Conservation (phyloP, 306 rosid species). For the Spatholobus suberectus region DNA sequence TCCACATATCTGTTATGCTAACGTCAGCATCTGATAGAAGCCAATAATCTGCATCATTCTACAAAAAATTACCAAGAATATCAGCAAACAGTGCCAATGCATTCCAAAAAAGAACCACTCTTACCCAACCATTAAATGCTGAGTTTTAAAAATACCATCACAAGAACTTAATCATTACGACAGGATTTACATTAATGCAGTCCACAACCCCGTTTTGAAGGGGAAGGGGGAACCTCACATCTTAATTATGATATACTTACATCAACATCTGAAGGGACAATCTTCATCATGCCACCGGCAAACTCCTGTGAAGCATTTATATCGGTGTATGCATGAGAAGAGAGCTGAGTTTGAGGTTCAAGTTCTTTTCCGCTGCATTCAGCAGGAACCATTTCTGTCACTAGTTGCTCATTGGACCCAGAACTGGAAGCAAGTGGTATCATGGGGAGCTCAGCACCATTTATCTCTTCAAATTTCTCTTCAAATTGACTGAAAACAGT, state of each 20-base stretch:
- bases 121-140: constrained; percentile 17
- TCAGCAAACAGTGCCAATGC: constrained; percentile 28
- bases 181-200: constrained; percentile 6
- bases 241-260: constrained; percentile 60
- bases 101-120: constrained; percentile 1
- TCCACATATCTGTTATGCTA: constrained; percentile 99
- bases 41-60: constrained; percentile 99
- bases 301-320: constrained; percentile 69
- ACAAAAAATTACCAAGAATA: constrained; percentile 46
- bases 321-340: constrained; percentile 69
- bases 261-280: constrained; percentile 92
- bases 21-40: constrained; percentile 93
- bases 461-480: constrained; percentile 93
- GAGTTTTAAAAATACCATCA: background rate
- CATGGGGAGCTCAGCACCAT: constrained; percentile 63
- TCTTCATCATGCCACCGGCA: constrained; percentile 95
- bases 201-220: constrained; percentile 2
- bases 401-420: constrained; percentile 71
- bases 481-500: constrained; percentile 82
- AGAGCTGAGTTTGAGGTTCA: constrained; percentile 65
- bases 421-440: constrained; percentile 86
- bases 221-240: constrained; percentile 3
- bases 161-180: constrained; percentile 11
- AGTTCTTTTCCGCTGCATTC: constrained; percentile 59
- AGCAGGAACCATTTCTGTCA: constrained; percentile 57